Percentiles rank a stretch among this genome's conserved stretches.
phyloP scores from a whole-genome alignment of 805 yeast genomes.

The Myxozyma neglecta region DNA sequence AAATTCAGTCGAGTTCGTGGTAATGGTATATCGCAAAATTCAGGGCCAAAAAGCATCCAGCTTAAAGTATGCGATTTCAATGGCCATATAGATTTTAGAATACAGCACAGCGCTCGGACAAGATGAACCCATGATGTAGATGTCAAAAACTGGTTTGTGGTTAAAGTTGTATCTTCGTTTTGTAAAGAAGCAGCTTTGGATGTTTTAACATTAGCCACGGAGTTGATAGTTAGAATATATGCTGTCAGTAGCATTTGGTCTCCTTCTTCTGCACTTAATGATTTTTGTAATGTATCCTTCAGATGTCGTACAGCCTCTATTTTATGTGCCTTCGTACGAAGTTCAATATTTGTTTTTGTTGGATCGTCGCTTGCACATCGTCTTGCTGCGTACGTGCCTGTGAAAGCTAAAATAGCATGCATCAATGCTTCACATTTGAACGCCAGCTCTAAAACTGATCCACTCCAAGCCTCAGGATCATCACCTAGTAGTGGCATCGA shows the following conservation, averaged over 20 bases:
- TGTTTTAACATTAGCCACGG: slow-evolving; percentile 39
- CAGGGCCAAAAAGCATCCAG: slow-evolving; percentile 75
- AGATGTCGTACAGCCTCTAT: slow-evolving; percentile 80
- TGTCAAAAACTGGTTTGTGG: slow-evolving; percentile 62
- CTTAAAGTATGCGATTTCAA: slow-evolving; percentile 66
- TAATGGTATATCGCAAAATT: slow-evolving; percentile 67
- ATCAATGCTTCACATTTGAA: slow-evolving; percentile 84
- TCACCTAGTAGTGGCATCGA: slow-evolving; percentile 91
- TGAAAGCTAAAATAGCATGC: slow-evolving; percentile 88
- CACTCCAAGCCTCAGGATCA: slow-evolving; percentile 81
- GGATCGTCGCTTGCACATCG: slow-evolving; percentile 44
- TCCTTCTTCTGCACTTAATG: slow-evolving; percentile 71
- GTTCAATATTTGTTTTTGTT: background rate
- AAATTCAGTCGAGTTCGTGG: slow-evolving; percentile 37
- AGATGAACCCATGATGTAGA: slow-evolving; percentile 97
- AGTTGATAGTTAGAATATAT: slow-evolving; percentile 88
- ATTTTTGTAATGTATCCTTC: slow-evolving; percentile 74
- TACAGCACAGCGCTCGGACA: slow-evolving; percentile 95
- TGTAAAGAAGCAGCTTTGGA: slow-evolving; percentile 42
- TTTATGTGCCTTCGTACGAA: slow-evolving; percentile 52
- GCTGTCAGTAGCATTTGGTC: slow-evolving; percentile 92
- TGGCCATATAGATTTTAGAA: slow-evolving; percentile 95
- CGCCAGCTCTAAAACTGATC: slow-evolving; percentile 84
- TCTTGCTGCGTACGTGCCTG: slow-evolving; percentile 81
- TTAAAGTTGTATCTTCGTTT: slow-evolving; percentile 60